These are phyloP conservation scores for Trichoderma atrobrunneum DNA, from an alignment of 2,329 filamentous ascomycete genomes.

Conservation along the genomic window DNA sequence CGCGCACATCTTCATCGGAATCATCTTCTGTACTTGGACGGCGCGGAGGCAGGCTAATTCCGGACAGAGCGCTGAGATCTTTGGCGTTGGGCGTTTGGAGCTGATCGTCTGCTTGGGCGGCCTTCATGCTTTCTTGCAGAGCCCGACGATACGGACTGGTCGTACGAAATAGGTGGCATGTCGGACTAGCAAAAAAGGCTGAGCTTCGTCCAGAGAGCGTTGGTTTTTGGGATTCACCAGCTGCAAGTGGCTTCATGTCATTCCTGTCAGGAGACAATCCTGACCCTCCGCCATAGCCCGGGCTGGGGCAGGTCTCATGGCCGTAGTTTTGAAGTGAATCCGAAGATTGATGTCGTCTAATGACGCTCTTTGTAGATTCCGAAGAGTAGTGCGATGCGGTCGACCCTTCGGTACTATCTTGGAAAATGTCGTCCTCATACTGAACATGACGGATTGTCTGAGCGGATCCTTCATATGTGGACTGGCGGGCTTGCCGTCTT, in stretches of 20 bases:
- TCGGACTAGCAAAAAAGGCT: conserved; percentile 51
- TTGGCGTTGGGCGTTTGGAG: conserved; percentile 32
- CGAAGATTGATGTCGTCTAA: neutral
- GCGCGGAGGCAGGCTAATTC: conserved; percentile 39
- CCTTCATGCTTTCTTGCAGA: conserved; percentile 46
- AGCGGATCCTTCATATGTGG: conserved; percentile 16
- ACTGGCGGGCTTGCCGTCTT: neutral
- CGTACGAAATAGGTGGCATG: conserved; percentile 51
- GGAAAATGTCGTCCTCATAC: conserved; percentile 35
- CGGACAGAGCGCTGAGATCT: conserved; percentile 42
- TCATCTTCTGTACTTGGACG: conserved; percentile 38
- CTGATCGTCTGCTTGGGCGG: conserved; percentile 30
- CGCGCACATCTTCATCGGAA: conserved; percentile 38
- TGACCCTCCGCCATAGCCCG: conserved; percentile 16
- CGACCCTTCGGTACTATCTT: conserved; percentile 10
- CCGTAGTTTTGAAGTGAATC: neutral
- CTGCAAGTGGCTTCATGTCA: conserved; percentile 2
- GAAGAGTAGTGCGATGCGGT: neutral
- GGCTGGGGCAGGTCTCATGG: conserved; percentile 20
- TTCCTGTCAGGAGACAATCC: conserved; percentile 18
- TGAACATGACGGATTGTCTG: conserved; percentile 36
- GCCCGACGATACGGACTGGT: conserved; percentile 55
- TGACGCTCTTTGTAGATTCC: neutral
- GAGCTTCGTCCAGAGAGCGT: conserved; percentile 43
- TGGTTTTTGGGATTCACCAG: conserved; percentile 27